Evolutionary conservation across 345 rosid species (phyloP), one percentile per base, ranked within the genome.

Genomic region (Tarenaya hassleriana): DNA sequence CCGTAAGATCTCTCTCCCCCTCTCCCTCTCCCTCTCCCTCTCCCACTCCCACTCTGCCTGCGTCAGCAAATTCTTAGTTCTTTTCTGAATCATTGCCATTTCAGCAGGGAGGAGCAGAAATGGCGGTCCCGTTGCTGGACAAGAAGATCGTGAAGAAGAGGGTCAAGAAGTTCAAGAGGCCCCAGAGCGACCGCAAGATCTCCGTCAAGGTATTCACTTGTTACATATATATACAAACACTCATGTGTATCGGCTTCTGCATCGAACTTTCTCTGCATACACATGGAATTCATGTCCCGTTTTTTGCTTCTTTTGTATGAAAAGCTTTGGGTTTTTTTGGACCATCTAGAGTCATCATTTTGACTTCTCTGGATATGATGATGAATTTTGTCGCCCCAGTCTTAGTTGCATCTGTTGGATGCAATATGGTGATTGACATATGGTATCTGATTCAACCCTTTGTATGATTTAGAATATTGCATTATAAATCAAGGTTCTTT

Each of bases 141-240:
- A 88, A 88, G 88, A 88, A 70, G 84, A 75, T 76, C 18, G 77
- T 82, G 24, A 88, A 84, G 88, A 88, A 88, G 86, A 69, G 94
- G 65, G 62, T 72, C 32, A 84, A 82, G 55, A 71, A 72, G 71
- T 85, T 88, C 75, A 85, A 77, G 73, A 77, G 92, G 46, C 83
- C 95, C 34, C 95, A 82, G 70, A 72, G 91, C 10, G 91, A 84
- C 52, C 82, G 95, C 19, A 82, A 75, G 73, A 74, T 78, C 62
- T 68, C 83, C 5, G 91, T 88, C 29, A 82, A 85, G 91, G 88
- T 88, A 79, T 50, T n/a, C n/a, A n/a, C n/a, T n/a, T n/a, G n/a
- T n/a, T n/a, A n/a, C n/a, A n/a, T n/a, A n/a, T n/a, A n/a, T n/a
- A n/a, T n/a, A n/a, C n/a, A n/a, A n/a, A n/a, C n/a, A n/a, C n/a